Base-by-base conservation (phyloP, 768 basidiomycete genomes). In the Paxillus involutus region DNA sequence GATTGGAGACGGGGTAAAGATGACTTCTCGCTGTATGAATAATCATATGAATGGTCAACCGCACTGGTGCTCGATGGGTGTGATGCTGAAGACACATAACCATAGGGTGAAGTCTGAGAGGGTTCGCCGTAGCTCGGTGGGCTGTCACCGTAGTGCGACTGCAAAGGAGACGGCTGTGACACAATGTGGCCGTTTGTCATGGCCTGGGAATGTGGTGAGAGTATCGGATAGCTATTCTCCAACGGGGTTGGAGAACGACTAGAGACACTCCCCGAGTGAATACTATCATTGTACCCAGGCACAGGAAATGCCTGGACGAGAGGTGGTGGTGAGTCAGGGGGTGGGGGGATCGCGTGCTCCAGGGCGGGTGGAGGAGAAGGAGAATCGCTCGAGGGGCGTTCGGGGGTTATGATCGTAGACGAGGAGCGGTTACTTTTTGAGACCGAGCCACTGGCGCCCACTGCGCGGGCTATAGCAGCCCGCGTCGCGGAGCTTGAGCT, bases 301-400 rank as follows among this genome's bases (percentile, higher is more conserved):
- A 64, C 40, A 11, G 62, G 30, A 26, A 59, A 72, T 0, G 84
- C 82, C 14, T 78, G 80, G 0, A 77, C 77, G 37, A 85, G 72
- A 0, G 80, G 72, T 0, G 82, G 83, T 0, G 83, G 81, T 0
- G 84, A 82, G 43, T 83, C 78, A 0, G 82, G 82, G 0, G 82
- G 78, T 0, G 79, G 71, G 1, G 69, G 71, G 0, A 62, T 60
- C 6, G 79, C 77, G 0, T 71, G 77, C 55, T 78, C 81, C 24
- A 82, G 57, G 8, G 80, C 71, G 5, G 79, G 81, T 0, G 81
- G 70, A 11, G 70, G 64, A 3, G 67, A 67, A 4, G 69, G 68
- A 10, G 66, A 47, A 29, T 60, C 58, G 41, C 59, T 60, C 12
- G 65, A 61, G 2, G 59, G 36, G 21, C 68, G 69, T 37, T 72